Percentiles rank a stretch among this genome's conserved stretches.
phyloP scores from a whole-genome alignment of 805 yeast genomes.

The Hanseniaspora meyeri region DNA sequence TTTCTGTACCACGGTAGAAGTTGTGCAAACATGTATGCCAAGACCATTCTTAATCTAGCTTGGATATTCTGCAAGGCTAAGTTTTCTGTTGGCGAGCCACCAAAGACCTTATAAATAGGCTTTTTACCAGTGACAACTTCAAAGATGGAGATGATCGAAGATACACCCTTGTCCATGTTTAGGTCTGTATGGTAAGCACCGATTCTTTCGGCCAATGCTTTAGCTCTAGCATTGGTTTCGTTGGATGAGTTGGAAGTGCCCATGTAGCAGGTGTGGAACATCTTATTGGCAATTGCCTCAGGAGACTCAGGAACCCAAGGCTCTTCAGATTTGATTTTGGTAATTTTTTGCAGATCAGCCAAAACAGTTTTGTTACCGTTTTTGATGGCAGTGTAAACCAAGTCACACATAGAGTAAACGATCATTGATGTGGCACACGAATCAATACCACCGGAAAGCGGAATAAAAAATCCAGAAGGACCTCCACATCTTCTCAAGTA shows the following conservation, averaged over 20 bases:
- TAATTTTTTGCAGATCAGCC: slow-evolving; percentile 56
- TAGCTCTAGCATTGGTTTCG: slow-evolving; percentile 78
- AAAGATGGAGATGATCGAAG: slow-evolving; percentile 61
- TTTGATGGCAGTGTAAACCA: slow-evolving; percentile 52
- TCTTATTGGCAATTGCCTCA: slow-evolving; percentile 56
- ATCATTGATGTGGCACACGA: slow-evolving; percentile 95
- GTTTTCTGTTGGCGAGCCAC: slow-evolving; percentile 85
- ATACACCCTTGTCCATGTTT: slow-evolving; percentile 78
- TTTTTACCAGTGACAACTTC: slow-evolving; percentile 80
- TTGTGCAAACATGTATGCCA: slow-evolving; percentile 87
- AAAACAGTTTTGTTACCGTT: slow-evolving; percentile 68
- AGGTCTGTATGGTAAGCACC: slow-evolving; percentile 86
- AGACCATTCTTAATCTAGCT: slow-evolving; percentile 90
- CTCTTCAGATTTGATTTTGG: slow-evolving; percentile 36
- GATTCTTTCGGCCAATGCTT: slow-evolving; percentile 55
- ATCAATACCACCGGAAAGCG: slow-evolving; percentile 94
- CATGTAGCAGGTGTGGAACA: slow-evolving; percentile 89
- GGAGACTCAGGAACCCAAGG: slow-evolving; percentile 64
- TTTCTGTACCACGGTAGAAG: slow-evolving; percentile 84
- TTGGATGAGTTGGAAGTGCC: slow-evolving; percentile 86
- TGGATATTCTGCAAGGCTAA: slow-evolving; percentile 93
- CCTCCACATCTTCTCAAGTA: slow-evolving; percentile 81
- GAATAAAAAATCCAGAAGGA: slow-evolving; percentile 74
- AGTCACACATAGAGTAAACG: slow-evolving; percentile 84
- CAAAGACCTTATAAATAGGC: slow-evolving; percentile 84